Evolutionary conservation across 768 basidiomycete species (phyloP).

Genomic region (Tricholoma furcatifolium): DNA sequence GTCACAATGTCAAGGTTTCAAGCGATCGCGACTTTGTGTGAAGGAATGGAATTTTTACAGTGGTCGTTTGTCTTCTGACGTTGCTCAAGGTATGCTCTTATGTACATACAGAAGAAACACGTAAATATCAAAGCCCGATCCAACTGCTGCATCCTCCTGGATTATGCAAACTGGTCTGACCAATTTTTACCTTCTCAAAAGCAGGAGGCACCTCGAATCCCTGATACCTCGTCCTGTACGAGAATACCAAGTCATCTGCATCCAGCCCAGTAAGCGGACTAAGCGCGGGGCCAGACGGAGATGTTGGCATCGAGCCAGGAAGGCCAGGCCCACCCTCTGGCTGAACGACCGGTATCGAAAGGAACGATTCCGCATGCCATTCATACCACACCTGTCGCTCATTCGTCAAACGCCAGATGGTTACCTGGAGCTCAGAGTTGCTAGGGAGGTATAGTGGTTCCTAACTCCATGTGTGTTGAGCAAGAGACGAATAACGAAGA

Average conservation of each 20-base stretch:
- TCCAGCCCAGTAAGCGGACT: constrained; percentile 67
- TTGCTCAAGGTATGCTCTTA: constrained; percentile 1
- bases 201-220: constrained; percentile 11
- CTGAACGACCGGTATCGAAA: constrained; percentile 52
- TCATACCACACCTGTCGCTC: constrained; percentile 96
- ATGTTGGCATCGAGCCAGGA: constrained; percentile 5
- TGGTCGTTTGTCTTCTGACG: no score
- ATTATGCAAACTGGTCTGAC: constrained; percentile 92
- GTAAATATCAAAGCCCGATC: constrained; percentile 65
- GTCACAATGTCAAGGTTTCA: background rate
- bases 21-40: background rate
- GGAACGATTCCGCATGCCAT: constrained; percentile 94
- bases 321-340: constrained; percentile 1
- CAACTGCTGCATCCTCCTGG: constrained; percentile 87
- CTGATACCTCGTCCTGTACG: constrained; percentile 12
- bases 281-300: constrained; percentile 29
- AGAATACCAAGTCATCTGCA: constrained; percentile 44
- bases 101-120: background rate
- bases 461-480: constrained; percentile 35
- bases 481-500: background rate
- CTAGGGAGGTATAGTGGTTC: constrained; percentile 93
- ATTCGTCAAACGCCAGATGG: constrained; percentile 92
- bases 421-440: constrained; percentile 88
- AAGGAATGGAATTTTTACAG: no score
- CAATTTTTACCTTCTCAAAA: constrained; percentile 78